Conservation (phyloP, 2,329 filamentous ascomycete genomes). For the Aspergillus latus region DNA sequence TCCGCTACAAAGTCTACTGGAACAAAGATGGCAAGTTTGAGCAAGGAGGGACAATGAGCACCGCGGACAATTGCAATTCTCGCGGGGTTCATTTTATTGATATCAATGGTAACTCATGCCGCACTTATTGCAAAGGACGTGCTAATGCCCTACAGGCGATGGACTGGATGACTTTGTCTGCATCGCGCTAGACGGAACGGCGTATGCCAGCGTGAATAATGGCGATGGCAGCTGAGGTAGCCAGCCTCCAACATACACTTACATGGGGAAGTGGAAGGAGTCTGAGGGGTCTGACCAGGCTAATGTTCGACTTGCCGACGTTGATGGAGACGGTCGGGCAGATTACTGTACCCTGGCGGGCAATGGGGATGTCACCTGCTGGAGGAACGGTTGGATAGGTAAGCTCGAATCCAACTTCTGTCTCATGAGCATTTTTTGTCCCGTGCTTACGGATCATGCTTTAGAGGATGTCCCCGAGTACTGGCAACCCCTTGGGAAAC, state of each 20-base stretch:
- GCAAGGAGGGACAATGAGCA: background rate
- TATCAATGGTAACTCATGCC: conserved; percentile 22
- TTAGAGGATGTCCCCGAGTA: conserved; percentile 29
- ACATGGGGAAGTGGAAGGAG: background rate
- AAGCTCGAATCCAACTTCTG: no score
- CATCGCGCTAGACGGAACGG: background rate
- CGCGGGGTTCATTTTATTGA: conserved; percentile 24
- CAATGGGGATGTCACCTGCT: conserved; percentile 15
- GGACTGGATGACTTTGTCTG: conserved; percentile 4
- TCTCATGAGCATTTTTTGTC: conserved; percentile 18
- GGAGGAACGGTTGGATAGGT: conserved; percentile 18
- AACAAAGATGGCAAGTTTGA: no score
- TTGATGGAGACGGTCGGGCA: conserved; percentile 8
- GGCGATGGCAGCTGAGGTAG: background rate
- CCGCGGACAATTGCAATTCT: conserved; percentile 15
- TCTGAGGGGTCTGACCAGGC: background rate
- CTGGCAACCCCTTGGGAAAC: conserved; percentile 35
- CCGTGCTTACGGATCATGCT: no score
- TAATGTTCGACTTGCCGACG: conserved; percentile 1
- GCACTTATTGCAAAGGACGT: background rate
- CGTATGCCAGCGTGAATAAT: background rate
- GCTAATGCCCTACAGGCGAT: background rate
- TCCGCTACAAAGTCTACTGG: background rate
- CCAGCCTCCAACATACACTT: background rate
- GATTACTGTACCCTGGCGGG: conserved; percentile 1